These are phyloP conservation scores for Acanthamoeba triangularis DNA, from an alignment of 208 protist genomes.

Conservation along the genomic window DNA sequence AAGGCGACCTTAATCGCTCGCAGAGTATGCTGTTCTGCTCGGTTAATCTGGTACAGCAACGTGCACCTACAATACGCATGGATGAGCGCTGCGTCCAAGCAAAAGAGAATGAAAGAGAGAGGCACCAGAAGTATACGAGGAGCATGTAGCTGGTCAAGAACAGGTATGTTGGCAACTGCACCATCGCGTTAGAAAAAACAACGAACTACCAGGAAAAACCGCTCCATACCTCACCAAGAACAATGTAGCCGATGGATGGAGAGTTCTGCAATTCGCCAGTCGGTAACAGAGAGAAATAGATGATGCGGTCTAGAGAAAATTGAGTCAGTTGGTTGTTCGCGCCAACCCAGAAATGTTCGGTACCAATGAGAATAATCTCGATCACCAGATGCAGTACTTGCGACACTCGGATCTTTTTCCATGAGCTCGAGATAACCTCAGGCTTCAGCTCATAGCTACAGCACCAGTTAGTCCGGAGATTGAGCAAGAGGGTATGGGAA, in stretches of 20 bases:
- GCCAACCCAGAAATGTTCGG: too few relatives aligned
- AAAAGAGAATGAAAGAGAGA: too few relatives aligned
- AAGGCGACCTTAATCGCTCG: neutral
- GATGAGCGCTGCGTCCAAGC: too few relatives aligned
- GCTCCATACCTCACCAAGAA: neutral
- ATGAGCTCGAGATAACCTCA: too few relatives aligned
- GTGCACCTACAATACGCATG: too few relatives aligned
- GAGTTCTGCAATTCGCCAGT: neutral
- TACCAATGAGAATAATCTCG: neutral
- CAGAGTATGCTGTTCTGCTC: neutral
- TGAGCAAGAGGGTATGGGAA: neutral
- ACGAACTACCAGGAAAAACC: too few relatives aligned
- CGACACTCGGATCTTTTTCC: neutral
- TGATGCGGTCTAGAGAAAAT: neutral
- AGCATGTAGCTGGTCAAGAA: neutral
- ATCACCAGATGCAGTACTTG: too few relatives aligned
- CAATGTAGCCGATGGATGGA: neutral
- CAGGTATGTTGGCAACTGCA: slow-evolving; percentile 38
- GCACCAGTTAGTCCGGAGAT: neutral
- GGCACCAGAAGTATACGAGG: slow-evolving; percentile 17
- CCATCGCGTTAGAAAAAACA: too few relatives aligned
- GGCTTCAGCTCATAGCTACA: too few relatives aligned
- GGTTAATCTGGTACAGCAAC: neutral
- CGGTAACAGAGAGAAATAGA: neutral
- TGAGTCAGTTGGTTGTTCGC: neutral